These are phyloP conservation scores for Microglena sp. DNA, from an alignment of 139 green algal genomes.

Conservation along the genomic window DNA sequence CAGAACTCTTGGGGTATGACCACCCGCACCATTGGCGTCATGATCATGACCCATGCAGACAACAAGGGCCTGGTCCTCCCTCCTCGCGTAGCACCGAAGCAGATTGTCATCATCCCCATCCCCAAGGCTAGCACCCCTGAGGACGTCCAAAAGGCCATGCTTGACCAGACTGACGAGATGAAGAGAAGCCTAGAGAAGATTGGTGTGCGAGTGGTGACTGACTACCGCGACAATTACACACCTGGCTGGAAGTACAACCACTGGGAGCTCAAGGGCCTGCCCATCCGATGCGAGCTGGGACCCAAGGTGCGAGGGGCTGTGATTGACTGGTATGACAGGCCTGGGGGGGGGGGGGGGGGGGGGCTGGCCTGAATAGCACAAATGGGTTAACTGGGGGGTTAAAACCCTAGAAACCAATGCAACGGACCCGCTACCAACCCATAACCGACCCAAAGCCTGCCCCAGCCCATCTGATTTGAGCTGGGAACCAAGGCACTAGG, in stretches of 20 bases:
- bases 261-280: conserved; percentile 96
- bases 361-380: too few relatives aligned
- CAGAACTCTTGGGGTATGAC: conserved; percentile 97
- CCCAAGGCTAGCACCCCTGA: conserved; percentile 55
- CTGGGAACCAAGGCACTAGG: too few relatives aligned
- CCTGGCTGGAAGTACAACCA: conserved; percentile 97
- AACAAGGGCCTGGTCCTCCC: conserved; percentile 95
- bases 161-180: conserved; percentile 31
- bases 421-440: too few relatives aligned
- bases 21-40: conserved; percentile 92
- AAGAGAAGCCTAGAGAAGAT: conserved; percentile 21
- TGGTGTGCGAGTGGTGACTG: conserved; percentile 67
- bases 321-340: too few relatives aligned
- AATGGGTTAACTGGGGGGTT: too few relatives aligned
- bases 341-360: too few relatives aligned
- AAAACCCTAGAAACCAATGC: too few relatives aligned
- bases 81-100: conserved; percentile 71
- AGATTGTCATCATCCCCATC: conserved; percentile 84
- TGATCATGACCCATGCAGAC: conserved; percentile 97
- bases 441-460: too few relatives aligned
- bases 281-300: conserved; percentile 87
- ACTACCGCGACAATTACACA: conserved; percentile 91
- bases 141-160: conserved; percentile 46
- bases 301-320: too few relatives aligned
- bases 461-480: too few relatives aligned